Evolutionary conservation across 2,329 filamentous ascomycete species (phyloP), one percentile per base, ranked within the genome.

Genomic region (Colletotrichum tofieldiae): DNA sequence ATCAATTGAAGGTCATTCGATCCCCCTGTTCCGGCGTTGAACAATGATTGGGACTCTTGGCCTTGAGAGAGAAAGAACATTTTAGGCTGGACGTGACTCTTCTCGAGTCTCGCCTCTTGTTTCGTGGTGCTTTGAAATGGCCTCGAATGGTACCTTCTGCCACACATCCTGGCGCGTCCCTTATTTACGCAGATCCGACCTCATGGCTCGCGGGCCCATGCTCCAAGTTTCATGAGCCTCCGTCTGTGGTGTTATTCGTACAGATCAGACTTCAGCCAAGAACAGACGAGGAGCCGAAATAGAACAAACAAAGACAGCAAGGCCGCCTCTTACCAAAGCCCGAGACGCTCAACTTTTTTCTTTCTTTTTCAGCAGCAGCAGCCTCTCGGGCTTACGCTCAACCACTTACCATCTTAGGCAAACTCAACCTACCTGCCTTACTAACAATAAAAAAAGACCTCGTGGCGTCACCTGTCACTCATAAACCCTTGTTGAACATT

Each of bases 271-370:
- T 52, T 51, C 45, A n/a, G 37, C 23, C 49, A 55, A 65, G 65
- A 64, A 58, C 65, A 70, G 66, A 70, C 54, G 47, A 72, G 54
- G 29, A 35, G 39, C 65, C 32, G 37, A n/a, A 70, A 65, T 69
- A 61, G 55, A 49, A 61, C 23, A 63, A 56, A 37, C 23, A 23
- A 60, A 26, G 23, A 32, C 29, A 51, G 37, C 39, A 29, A 41
- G 41, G 39, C 23, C 43, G 45, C 65, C 49, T 63, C 39, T 65
- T 26, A 52, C 51, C 49, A 58, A 68, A 56, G 56, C 37, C 23
- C 47, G 9, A 54, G 47, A 60, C 45, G n/a, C 47, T 41, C 32
- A 72, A 60, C 66, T 59, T 26, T 26, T 26, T 26, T 26, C 23
- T 26, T 26, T 26, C 23, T 59, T 54, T 20, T 35, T 20, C n/a